Evolutionary conservation across 2,329 filamentous ascomycete species (phyloP), one percentile per base, ranked within the genome.

Genomic region (Emmonsiellopsis sp.): DNA sequence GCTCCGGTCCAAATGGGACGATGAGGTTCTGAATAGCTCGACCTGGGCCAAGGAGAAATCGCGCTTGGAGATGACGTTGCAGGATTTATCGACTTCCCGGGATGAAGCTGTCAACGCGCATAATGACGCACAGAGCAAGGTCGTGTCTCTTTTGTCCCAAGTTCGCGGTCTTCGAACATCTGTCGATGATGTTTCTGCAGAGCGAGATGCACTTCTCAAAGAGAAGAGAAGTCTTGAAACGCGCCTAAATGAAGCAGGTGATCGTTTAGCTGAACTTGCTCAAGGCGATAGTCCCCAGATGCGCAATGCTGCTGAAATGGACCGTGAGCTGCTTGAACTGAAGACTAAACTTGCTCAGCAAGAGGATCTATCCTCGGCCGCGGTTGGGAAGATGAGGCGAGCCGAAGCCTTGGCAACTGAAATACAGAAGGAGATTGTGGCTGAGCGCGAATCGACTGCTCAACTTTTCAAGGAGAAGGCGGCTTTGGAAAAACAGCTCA

Each of bases 31-130:
- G 61, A 97, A 97, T 73, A 95, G 89, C 70, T 95, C 90, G 13
- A 95, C 92, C 0, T 97, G 93, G 91, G 91, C 91, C 10, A 98
- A 98, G 74, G 92, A 98, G 73, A 97, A 97, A 76, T 81, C 89
- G 13, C 85, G 92, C 13, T 79, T 98, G 42, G 92, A 97, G 68
- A 83, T 90, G 56, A 94, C 90, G 5, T 77, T 98, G 52, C 84
- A 92, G 49, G 90, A 96, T 67, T 81, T 97, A 34, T 86, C 87
- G 9, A 85, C 88, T 48, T 95, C 90, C n/a, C 84, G 92, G 2
- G 92, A 98, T 60, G 93, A 98, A 69, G 92, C 93, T 8, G 86
- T 90, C 49, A 85, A 84, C 61, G 92, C 93, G 0, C 93, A 98
- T 70, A 95, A 93, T 64, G 92, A 97, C 61, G 91, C 91, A 2